These are phyloP conservation scores for Monosporozyma solicola DNA, from an alignment of 805 yeast genomes.

Conservation along the genomic window DNA sequence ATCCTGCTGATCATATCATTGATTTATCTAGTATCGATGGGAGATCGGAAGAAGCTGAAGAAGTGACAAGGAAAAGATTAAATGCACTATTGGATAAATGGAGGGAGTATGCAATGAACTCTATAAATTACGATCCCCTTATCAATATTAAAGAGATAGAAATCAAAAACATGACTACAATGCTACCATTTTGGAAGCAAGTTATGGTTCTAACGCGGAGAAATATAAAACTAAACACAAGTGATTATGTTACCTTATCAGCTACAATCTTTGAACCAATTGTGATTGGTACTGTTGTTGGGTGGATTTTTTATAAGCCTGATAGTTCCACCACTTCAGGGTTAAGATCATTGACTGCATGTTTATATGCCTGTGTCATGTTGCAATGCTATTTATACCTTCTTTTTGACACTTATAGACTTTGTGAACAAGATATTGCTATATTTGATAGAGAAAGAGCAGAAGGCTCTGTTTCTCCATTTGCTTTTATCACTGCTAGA, in stretches of 20 bases:
- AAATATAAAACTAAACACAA: conserved; percentile 36
- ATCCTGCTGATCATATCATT: conserved; percentile 55
- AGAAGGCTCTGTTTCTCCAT: conserved; percentile 56
- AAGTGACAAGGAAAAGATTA: conserved; percentile 30
- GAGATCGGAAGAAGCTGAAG: conserved; percentile 33
- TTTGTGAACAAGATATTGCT: conserved; percentile 46
- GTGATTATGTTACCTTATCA: conserved; percentile 44
- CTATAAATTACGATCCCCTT: conserved; percentile 1
- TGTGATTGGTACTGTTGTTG: conserved; percentile 51
- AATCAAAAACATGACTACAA: conserved; percentile 17
- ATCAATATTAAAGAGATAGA: conserved; percentile 18
- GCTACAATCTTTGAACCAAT: conserved; percentile 40
- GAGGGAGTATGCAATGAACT: conserved; percentile 19
- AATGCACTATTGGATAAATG: conserved; percentile 31
- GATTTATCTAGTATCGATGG: conserved; percentile 51
- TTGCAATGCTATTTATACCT: conserved; percentile 47
- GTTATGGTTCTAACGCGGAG: conserved; percentile 37
- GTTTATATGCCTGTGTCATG: conserved; percentile 45
- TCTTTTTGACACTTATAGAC: conserved; percentile 49
- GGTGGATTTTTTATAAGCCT: conserved; percentile 71
- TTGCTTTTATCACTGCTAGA: conserved; percentile 60
- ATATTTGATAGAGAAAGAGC: conserved; percentile 59
- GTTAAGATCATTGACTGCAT: conserved; percentile 47
- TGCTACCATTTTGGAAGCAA: conserved; percentile 38
- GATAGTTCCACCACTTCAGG: conserved; percentile 37